Conservation (phyloP, 73 alveolate species). For the Tetrahymena malaccensis region DNA sequence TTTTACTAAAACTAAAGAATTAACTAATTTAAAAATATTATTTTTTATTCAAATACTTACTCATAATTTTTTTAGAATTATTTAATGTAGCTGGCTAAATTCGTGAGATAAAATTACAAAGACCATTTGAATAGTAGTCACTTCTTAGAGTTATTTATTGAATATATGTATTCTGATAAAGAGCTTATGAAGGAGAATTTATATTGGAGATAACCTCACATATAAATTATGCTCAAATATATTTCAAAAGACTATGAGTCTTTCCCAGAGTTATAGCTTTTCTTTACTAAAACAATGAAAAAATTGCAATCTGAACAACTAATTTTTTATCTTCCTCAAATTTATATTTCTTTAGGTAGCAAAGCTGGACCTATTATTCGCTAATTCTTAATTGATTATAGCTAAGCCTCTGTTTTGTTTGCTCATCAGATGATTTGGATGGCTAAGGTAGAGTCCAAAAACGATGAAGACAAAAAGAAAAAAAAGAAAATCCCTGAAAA, state of each 20-base stretch:
- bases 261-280: slow-evolving; percentile 23
- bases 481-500: neutral
- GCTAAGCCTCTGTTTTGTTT: slow-evolving; percentile 44
- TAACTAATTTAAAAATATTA: too few relatives aligned
- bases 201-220: slow-evolving; percentile 43
- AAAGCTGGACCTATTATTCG: slow-evolving; percentile 38
- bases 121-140: slow-evolving; percentile 29
- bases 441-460: slow-evolving; percentile 59
- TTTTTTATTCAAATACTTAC: too few relatives aligned
- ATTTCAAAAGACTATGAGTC: slow-evolving; percentile 8
- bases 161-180: neutral
- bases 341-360: slow-evolving; percentile 4
- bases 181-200: neutral
- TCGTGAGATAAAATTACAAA: neutral
- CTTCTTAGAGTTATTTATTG: slow-evolving; percentile 17
- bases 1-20: too few relatives aligned
- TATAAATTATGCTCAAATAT: slow-evolving; percentile 10
- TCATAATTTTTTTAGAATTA: neutral
- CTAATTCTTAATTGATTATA: slow-evolving; percentile 49
- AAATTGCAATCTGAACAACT: slow-evolving; percentile 27
- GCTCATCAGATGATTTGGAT: slow-evolving; percentile 66
- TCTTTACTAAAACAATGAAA: slow-evolving; percentile 35
- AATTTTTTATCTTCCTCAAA: slow-evolving; percentile 18
- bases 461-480: slow-evolving; percentile 45
- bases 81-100: neutral